phyloP scores from a whole-genome alignment of 2,329 filamentous ascomycete species.

The Aspergillus luchuensis region DNA sequence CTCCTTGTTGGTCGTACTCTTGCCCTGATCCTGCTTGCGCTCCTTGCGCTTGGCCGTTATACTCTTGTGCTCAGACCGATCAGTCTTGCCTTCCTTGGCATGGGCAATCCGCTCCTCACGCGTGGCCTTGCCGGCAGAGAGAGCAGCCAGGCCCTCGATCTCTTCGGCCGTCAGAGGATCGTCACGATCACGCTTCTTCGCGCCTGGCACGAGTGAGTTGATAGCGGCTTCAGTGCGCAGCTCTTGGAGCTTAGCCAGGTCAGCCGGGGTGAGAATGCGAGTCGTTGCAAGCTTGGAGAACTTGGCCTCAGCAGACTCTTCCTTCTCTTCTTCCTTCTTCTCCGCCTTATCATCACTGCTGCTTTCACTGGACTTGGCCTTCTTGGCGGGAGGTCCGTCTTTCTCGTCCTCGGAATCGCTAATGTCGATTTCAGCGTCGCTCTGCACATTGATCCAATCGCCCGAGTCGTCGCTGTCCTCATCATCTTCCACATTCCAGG shows the following conservation, averaged over 20 bases:
- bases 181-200: slow-evolving; percentile 68
- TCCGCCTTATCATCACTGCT: slow-evolving; percentile 24
- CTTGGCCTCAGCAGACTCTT: slow-evolving; percentile 47
- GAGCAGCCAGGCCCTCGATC: slow-evolving; percentile 80
- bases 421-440: slow-evolving; percentile 74
- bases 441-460: slow-evolving; percentile 90
- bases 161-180: slow-evolving; percentile 87
- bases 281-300: slow-evolving; percentile 71
- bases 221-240: slow-evolving; percentile 74
- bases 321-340: slow-evolving; percentile 34
- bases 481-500: slow-evolving; percentile 63
- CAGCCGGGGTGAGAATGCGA: slow-evolving; percentile 90
- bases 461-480: slow-evolving; percentile 70
- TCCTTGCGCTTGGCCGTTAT: slow-evolving; percentile 81
- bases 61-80: slow-evolving; percentile 77
- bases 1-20: slow-evolving; percentile 96
- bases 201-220: slow-evolving; percentile 59
- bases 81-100: slow-evolving; percentile 78
- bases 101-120: slow-evolving; percentile 87
- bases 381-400: slow-evolving; percentile 61
- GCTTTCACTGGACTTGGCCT: slow-evolving; percentile 52
- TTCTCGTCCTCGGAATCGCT: slow-evolving; percentile 75
- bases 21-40: slow-evolving; percentile 85
- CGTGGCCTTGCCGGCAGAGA: slow-evolving; percentile 73
- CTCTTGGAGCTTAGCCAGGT: slow-evolving; percentile 91